Evolutionary conservation across 257 asterid species (phyloP).

Genomic region (Salvia splendens): DNA sequence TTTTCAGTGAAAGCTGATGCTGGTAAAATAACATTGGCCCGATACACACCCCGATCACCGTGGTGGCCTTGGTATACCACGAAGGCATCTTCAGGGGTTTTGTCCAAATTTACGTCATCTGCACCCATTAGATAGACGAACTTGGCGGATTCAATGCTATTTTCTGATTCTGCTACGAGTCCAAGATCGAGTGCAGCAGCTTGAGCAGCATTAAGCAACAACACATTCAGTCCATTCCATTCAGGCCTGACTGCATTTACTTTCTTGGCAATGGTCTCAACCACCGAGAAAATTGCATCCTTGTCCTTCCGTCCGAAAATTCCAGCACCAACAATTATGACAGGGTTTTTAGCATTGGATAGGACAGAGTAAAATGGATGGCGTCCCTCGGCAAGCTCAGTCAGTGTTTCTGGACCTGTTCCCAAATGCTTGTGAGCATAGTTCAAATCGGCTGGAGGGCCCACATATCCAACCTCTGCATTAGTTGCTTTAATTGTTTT

Average conservation of each 20-base stretch:
- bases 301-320: constrained; percentile 74
- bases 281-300: constrained; percentile 71
- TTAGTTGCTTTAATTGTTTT: constrained; percentile 84
- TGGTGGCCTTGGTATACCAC: constrained; percentile 99
- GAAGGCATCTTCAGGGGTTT: constrained; percentile 79
- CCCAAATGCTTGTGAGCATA: constrained; percentile 91
- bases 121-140: constrained; percentile 94
- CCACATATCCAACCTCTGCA: constrained; percentile 88
- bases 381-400: constrained; percentile 71
- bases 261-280: constrained; percentile 68
- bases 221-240: constrained; percentile 82
- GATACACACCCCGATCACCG: constrained; percentile 84
- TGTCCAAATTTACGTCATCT: constrained; percentile 79
- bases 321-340: constrained; percentile 88
- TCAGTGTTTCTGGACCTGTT: constrained; percentile 69
- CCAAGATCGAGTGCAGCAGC: constrained; percentile 99
- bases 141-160: constrained; percentile 72
- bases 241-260: constrained; percentile 73
- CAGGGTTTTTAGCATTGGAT: constrained; percentile 81
- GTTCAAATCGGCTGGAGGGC: constrained; percentile 86
- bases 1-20: constrained; percentile 92
- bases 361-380: constrained; percentile 75
- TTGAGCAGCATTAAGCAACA: constrained; percentile 89
- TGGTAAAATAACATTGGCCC: constrained; percentile 91
- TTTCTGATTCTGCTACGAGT: constrained; percentile 78